phyloP scores from a whole-genome alignment of 805 yeast species.

The Cyberlindnera sargentensis region DNA sequence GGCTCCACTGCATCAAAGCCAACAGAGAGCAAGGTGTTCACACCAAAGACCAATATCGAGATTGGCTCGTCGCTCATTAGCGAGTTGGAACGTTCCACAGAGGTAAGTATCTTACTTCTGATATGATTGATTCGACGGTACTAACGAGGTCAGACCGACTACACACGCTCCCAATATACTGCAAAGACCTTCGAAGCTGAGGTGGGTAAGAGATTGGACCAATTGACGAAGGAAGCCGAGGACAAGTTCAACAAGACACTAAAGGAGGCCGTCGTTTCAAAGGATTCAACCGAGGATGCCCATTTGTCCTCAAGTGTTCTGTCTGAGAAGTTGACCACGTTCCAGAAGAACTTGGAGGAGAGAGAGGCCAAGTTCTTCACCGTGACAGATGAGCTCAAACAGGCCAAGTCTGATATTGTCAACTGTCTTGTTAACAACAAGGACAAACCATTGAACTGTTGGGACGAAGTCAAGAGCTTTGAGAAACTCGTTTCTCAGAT shows the following conservation, averaged over 20 bases:
- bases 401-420: slow-evolving; percentile 43
- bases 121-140: not conserved
- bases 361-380: slow-evolving; percentile 29
- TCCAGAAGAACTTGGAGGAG: slow-evolving; percentile 30
- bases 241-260: slow-evolving; percentile 45
- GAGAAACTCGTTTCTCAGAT: slow-evolving; percentile 48
- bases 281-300: slow-evolving; percentile 26
- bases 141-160: slow-evolving; percentile 38
- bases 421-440: slow-evolving; percentile 53
- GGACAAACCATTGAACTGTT: slow-evolving; percentile 69
- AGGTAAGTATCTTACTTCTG: slow-evolving; percentile 16
- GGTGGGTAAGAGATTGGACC: slow-evolving; percentile 49
- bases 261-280: slow-evolving; percentile 32
- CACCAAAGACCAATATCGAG: slow-evolving; percentile 62
- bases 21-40: slow-evolving; percentile 53
- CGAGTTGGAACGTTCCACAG: slow-evolving; percentile 54
- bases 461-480: slow-evolving; percentile 71
- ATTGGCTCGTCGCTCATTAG: slow-evolving; percentile 57
- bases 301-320: slow-evolving; percentile 25
- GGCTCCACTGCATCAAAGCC: slow-evolving; percentile 57
- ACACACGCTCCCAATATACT: slow-evolving; percentile 61
- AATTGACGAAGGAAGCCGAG: slow-evolving; percentile 46
- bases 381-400: slow-evolving; percentile 34
- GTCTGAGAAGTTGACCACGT: slow-evolving; percentile 36
- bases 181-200: slow-evolving; percentile 61